Conservation (phyloP, 1,284 basidiomycete species). For the Ustilago crameri region DNA sequence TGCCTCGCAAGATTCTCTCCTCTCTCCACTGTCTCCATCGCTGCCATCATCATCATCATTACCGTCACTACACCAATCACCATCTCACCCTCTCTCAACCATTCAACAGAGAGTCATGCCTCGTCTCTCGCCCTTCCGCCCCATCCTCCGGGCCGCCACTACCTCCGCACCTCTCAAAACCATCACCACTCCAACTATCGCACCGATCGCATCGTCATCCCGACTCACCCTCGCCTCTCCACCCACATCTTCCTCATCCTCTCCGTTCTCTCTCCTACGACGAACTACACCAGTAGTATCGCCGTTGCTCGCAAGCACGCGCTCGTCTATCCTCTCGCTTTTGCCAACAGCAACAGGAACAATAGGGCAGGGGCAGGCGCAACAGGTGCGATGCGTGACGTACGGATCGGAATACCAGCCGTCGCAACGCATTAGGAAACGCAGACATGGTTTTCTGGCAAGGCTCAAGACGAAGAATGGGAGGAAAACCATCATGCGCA, state of each 20-base stretch:
- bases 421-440: conserved; percentile 85
- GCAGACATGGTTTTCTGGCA: conserved; percentile 85
- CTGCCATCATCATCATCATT: conserved; percentile 5
- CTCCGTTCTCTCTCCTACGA: not conserved
- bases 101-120: conserved; percentile 21
- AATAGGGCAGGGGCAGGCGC: not conserved
- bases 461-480: conserved; percentile 76
- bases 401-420: conserved; percentile 86
- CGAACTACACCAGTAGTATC: not conserved
- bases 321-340: conserved; percentile 9
- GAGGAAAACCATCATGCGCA: conserved; percentile 73
- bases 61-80: not conserved
- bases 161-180: not conserved
- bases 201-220: conserved; percentile 14
- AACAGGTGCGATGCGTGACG: conserved; percentile 35
- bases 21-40: not conserved
- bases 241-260: too few relatives aligned
- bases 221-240: not conserved
- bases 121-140: conserved; percentile 26
- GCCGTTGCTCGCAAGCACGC: not conserved
- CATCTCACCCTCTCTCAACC: not conserved
- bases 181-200: not conserved
- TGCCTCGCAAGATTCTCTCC: not conserved
- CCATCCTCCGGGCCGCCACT: conserved; percentile 7
- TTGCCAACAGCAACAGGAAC: not conserved